Percentiles rank a stretch among this genome's conserved stretches.
Evolutionary conservation across 805 yeast species (phyloP).

Genomic region (Kuraishia molischiana): DNA sequence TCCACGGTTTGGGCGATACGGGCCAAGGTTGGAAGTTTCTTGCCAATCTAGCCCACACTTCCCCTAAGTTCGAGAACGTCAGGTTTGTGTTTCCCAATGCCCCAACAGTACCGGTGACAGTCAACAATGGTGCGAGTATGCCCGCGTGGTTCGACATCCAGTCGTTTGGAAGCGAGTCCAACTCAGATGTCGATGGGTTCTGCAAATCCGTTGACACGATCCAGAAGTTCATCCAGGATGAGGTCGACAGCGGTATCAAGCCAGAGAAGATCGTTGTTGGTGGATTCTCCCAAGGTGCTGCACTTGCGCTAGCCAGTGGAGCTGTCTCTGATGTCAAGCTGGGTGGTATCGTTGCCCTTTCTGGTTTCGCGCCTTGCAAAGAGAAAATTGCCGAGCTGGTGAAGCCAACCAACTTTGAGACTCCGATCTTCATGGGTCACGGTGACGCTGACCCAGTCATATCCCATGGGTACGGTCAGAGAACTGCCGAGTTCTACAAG

Average conservation of each 20-base stretch:
- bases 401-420: slow-evolving; percentile 36
- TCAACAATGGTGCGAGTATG: slow-evolving; percentile 55
- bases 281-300: slow-evolving; percentile 95
- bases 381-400: slow-evolving; percentile 14
- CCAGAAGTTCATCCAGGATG: slow-evolving; percentile 37
- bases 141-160: slow-evolving; percentile 85
- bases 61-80: slow-evolving; percentile 36
- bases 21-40: slow-evolving; percentile 87
- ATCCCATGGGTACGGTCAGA: slow-evolving; percentile 24
- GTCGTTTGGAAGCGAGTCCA: slow-evolving; percentile 39
- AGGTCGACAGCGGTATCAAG: slow-evolving; percentile 42
- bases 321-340: slow-evolving; percentile 47
- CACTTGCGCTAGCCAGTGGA: slow-evolving; percentile 56
- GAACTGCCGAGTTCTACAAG: slow-evolving; percentile 34
- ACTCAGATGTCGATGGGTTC: slow-evolving; percentile 46
- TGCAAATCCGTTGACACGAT: slow-evolving; percentile 36
- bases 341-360: slow-evolving; percentile 70
- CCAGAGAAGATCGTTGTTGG: slow-evolving; percentile 75
- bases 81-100: slow-evolving; percentile 90
- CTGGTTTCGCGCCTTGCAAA: slow-evolving; percentile 57
- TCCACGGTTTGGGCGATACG: slow-evolving; percentile 90
- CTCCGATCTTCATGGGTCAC: slow-evolving; percentile 85
- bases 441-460: slow-evolving; percentile 74
- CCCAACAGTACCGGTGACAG: slow-evolving; percentile 60
- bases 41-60: slow-evolving; percentile 47